These are phyloP conservation scores for Eucalyptus cladocalyx DNA, from an alignment of 345 rosid genomes.

Conservation along the genomic window DNA sequence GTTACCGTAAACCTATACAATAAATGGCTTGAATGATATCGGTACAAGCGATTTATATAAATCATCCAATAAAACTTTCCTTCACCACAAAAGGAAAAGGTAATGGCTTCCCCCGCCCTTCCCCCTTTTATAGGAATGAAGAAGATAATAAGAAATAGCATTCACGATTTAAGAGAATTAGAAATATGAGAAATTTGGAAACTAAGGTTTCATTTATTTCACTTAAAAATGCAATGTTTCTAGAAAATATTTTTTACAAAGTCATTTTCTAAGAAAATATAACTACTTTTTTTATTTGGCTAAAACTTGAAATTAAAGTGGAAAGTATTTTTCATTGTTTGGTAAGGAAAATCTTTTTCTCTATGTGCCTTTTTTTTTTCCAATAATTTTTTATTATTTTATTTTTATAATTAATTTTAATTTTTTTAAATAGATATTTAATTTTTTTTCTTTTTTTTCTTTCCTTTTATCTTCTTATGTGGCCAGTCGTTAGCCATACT, in stretches of 20 bases:
- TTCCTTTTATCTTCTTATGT: fast-evolving
- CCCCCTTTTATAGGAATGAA: neutral
- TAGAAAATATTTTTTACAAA: no score
- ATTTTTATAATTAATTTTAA: no score
- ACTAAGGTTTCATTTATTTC: fast-evolving
- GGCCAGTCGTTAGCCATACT: fast-evolving
- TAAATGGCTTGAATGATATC: neutral
- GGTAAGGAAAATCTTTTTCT: no score
- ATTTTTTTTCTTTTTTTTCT: no score
- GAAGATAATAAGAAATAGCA: neutral
- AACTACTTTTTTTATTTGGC: fast-evolving
- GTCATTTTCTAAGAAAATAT: no score
- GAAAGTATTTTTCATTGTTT: no score
- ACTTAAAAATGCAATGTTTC: fast-evolving
- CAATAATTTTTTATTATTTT: no score
- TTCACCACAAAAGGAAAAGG: neutral
- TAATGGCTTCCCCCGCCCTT: neutral
- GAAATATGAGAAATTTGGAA: neutral
- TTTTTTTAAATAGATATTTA: no score
- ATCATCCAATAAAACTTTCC: neutral
- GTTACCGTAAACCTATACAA: neutral
- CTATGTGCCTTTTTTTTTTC: no score
- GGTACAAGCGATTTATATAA: neutral
- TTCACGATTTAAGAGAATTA: fast-evolving
- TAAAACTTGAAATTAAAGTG: no score